Evolutionary conservation across 2,329 filamentous ascomycete genomes (phyloP), one percentile per base, ranked within the genome.

Genomic region (Verticillium alfalfae): DNA sequence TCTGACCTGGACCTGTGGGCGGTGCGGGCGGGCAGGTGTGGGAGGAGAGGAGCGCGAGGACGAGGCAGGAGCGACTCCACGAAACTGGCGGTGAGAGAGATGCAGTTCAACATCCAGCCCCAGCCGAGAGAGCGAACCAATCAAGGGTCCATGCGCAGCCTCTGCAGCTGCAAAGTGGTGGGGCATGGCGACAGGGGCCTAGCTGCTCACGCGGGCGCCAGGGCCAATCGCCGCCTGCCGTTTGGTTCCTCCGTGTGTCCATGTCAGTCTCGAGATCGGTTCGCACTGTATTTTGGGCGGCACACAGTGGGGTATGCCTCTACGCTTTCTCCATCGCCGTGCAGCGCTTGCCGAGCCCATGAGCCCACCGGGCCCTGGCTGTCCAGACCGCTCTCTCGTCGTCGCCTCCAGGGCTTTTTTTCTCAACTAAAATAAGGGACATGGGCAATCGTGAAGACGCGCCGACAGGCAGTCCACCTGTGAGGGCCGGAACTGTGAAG

Each of bases 51-150:
- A 22, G 18, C 8, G 45, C 22, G 45, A 26, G 45, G 64, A 66
- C 63, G 64, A 66, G 63, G 63, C 63, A 61, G 49, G 60, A 60
- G 64, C 61, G 61, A 65, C 63, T 60, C 64, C 61, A 52, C 63
- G 63, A 66, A 71, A 71, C 69, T 70, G 67, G 70, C 70, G 70
- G 70, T 71, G 70, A 71, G 69, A 71, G 69, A 61, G 65, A 62
- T 64, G 66, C 62, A 65, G 68, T 66, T 65, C 62, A 64, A 62
- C 63, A 64, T 68, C 68, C 69, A 70, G 69, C 68, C 69, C 67
- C 65, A 62, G 66, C 64, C 64, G 58, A 63, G 58, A 61, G 41
- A 16, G 63, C 60, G 65, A 67, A 61, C 69, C 69, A 70, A 70
- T 70, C 63, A 70, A 60, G 39, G 60, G 57, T 38, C 56, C 60